phyloP scores from a whole-genome alignment of 2,329 filamentous ascomycete genomes.

The Botrytis medusae region DNA sequence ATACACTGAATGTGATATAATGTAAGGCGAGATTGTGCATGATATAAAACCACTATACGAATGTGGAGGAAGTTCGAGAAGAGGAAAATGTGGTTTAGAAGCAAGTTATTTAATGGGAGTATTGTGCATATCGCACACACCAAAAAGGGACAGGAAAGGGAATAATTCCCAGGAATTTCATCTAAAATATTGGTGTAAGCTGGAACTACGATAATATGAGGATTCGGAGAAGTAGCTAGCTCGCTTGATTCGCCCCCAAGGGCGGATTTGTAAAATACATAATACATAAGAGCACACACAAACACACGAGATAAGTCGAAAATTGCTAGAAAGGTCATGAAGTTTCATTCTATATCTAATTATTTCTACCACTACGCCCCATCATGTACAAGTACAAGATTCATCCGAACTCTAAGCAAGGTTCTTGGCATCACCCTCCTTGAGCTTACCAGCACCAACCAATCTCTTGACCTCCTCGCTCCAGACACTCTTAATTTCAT shows the following conservation, averaged over 20 bases:
- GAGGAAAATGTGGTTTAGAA: neutral
- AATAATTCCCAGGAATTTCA: neutral
- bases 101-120: neutral
- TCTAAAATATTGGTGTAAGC: neutral
- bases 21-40: neutral
- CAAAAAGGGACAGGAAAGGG: neutral
- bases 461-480: constrained; percentile 74
- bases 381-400: constrained; percentile 13
- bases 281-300: neutral
- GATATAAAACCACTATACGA: neutral
- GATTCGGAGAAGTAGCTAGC: neutral
- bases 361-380: neutral
- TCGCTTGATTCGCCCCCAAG: neutral
- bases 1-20: neutral
- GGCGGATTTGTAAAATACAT: too few relatives aligned
- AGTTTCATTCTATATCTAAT: constrained; percentile 17
- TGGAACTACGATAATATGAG: neutral
- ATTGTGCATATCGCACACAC: neutral
- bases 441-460: constrained; percentile 78
- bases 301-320: neutral
- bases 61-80: neutral
- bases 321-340: constrained; percentile 1
- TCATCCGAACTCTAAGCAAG: constrained; percentile 42
- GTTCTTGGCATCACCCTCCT: constrained; percentile 76
- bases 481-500: constrained; percentile 85